Evolutionary conservation across 139 green algal genomes (phyloP).

Genomic region (Nannochloris sp.): DNA sequence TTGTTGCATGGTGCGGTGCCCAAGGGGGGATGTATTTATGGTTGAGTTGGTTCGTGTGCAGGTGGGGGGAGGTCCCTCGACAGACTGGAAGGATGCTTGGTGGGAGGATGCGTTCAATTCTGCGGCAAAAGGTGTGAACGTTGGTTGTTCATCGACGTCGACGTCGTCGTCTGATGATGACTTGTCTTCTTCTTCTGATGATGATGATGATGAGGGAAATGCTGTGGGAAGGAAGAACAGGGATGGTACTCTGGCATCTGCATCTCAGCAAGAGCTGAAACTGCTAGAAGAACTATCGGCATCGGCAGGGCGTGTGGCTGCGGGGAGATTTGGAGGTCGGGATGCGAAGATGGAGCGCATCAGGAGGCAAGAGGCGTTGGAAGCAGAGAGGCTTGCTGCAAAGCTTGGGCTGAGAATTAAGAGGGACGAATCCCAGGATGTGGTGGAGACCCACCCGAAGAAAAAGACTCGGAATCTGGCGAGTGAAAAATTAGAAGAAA

Average conservation of each 20-base stretch:
- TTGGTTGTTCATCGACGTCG: conserved; percentile 6
- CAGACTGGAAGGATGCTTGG: conserved; percentile 59
- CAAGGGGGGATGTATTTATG: background rate
- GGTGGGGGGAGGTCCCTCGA: conserved; percentile 28
- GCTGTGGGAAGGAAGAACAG: conserved; percentile 25
- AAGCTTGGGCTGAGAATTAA: conserved; percentile 9
- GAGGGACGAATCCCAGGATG: background rate
- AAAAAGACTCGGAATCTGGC: background rate
- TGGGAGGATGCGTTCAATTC: conserved; percentile 73
- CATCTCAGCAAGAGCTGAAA: conserved; percentile 44
- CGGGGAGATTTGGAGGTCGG: conserved; percentile 55
- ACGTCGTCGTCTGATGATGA: background rate
- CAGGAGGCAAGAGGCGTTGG: conserved; percentile 34
- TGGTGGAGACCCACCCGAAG: background rate
- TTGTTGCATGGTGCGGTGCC: background rate
- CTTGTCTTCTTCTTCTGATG: no score
- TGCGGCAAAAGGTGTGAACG: conserved; percentile 26
- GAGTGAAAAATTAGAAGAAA: conserved; percentile 8
- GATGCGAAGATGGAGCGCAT: conserved; percentile 76
- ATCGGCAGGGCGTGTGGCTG: conserved; percentile 26
- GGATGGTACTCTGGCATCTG: conserved; percentile 50
- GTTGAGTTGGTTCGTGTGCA: background rate
- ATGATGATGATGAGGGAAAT: background rate
- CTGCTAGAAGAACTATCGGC: conserved; percentile 53
- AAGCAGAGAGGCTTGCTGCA: conserved; percentile 4